A percentile compares a stretch with the other conserved stretches of the same genome.
phyloP scores from a whole-genome alignment of 2,329 filamentous ascomycete genomes.

The Pseudogymnoascus sp. region DNA sequence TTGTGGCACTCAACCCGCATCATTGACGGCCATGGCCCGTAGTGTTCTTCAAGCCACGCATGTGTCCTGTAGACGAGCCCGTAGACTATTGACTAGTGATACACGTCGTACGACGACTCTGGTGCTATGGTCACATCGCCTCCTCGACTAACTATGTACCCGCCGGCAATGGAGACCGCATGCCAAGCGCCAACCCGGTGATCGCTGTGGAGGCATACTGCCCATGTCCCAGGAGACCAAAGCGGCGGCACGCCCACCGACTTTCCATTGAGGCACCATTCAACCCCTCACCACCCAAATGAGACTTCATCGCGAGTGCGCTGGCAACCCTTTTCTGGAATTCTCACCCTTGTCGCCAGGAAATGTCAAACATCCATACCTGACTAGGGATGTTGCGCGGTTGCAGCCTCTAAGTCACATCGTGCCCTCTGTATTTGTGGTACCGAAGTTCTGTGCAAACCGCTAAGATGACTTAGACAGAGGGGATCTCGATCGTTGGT shows the following conservation, averaged over 20 bases:
- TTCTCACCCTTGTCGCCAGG: neutral
- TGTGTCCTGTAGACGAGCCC: neutral
- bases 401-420: constrained; percentile 1
- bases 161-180: neutral
- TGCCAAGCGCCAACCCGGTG: neutral
- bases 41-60: neutral
- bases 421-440: neutral
- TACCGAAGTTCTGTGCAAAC: constrained; percentile 4
- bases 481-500: constrained; percentile 1
- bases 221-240: neutral
- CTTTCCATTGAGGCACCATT: neutral
- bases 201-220: neutral
- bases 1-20: neutral
- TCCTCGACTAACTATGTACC: neutral
- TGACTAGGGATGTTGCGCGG: neutral
- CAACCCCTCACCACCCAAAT: neutral
- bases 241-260: neutral
- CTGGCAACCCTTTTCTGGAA: neutral
- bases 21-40: neutral
- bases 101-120: neutral
- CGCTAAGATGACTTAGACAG: neutral
- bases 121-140: neutral
- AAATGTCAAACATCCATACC: neutral
- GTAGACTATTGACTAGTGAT: neutral
- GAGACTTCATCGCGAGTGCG: neutral